A percentile compares a stretch with the other conserved stretches of the same genome.
Evolutionary conservation across 176 grass and related monocot genomes (phyloP).

Genomic region (Oryza nivara): DNA sequence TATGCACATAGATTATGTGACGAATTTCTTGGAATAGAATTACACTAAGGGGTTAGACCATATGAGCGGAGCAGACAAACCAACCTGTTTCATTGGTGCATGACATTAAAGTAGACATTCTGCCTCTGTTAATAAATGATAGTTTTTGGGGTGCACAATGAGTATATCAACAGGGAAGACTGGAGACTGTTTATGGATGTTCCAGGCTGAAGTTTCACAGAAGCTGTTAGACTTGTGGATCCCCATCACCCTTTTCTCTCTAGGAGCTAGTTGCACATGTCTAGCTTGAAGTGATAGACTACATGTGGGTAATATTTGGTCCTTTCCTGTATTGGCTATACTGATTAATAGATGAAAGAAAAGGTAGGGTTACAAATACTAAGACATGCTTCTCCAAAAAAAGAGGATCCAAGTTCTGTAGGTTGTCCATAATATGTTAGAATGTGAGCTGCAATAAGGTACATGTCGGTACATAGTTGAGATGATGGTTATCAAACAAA

Average conservation of each 20-base stretch:
- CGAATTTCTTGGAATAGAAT: neutral
- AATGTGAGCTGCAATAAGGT: neutral
- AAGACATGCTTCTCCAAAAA: neutral
- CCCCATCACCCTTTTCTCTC: neutral
- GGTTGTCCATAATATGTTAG: neutral
- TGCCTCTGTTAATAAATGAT: neutral
- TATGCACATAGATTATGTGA: neutral
- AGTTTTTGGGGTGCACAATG: neutral
- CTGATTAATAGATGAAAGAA: neutral
- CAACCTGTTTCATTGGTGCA: neutral
- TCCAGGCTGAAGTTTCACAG: neutral
- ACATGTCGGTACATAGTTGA: neutral
- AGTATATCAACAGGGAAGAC: neutral
- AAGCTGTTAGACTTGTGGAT: neutral
- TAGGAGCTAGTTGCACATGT: neutral
- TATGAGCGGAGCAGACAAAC: neutral
- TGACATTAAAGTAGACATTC: neutral
- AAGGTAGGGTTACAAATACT: neutral
- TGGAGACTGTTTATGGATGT: neutral
- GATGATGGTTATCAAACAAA: conserved; percentile 8
- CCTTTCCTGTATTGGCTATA: conserved; percentile 14
- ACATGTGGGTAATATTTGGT: conserved; percentile 7
- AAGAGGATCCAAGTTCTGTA: neutral
- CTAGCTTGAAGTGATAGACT: neutral
- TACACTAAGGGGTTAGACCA: neutral